These are phyloP conservation scores for Acacia acuminata DNA, from an alignment of 306 rosid species.

Conservation along the genomic window DNA sequence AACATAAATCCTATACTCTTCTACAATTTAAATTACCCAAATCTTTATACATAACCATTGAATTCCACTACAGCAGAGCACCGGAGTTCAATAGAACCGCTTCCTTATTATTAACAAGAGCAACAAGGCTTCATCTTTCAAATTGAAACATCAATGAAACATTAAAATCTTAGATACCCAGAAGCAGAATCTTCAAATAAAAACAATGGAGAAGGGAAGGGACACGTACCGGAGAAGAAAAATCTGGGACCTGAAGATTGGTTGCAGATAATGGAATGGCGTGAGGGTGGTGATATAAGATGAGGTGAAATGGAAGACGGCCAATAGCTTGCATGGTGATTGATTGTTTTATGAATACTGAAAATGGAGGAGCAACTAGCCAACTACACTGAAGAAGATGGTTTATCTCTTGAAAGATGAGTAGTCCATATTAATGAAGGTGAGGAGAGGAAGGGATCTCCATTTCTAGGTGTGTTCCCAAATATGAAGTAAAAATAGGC, in stretches of 20 bases:
- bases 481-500: slow-evolving; percentile 20
- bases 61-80: slow-evolving; percentile 19
- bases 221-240: slow-evolving; percentile 32
- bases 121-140: not conserved
- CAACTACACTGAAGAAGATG: slow-evolving; percentile 58
- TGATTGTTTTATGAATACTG: not conserved
- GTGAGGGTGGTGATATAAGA: slow-evolving; percentile 46
- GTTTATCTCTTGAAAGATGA: slow-evolving; percentile 58
- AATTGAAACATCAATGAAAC: not conserved
- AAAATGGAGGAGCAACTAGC: slow-evolving; percentile 40
- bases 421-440: slow-evolving; percentile 43
- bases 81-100: not conserved
- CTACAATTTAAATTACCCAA: not conserved
- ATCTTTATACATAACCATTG: not conserved
- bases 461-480: slow-evolving; percentile 34
- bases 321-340: slow-evolving; percentile 31
- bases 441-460: slow-evolving; percentile 29
- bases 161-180: slow-evolving; percentile 1
- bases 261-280: slow-evolving; percentile 31
- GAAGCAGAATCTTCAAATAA: slow-evolving; percentile 16
- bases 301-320: slow-evolving; percentile 43
- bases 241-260: slow-evolving; percentile 11
- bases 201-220: slow-evolving; percentile 24
- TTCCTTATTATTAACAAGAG: not conserved
- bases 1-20: not conserved